phyloP scores from a whole-genome alignment of 257 asterid species.

The Plantago major region DNA sequence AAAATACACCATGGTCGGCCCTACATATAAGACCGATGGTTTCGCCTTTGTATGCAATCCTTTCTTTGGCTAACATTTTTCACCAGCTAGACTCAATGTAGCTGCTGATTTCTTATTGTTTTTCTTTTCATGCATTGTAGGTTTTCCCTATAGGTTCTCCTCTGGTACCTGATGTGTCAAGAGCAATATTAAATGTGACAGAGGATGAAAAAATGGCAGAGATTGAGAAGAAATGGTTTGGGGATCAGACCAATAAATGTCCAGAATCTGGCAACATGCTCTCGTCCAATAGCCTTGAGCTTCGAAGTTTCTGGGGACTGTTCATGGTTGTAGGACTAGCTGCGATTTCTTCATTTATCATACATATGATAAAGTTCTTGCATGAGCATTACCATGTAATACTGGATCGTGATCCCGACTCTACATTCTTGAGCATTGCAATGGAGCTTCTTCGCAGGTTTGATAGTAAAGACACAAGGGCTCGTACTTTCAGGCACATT shows the following conservation, averaged over 20 bases:
- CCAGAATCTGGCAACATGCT: constrained; percentile 11
- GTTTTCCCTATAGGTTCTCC: constrained; percentile 46
- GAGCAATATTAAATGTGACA: constrained; percentile 39
- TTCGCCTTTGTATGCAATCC: constrained; percentile 41
- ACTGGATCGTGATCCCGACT: constrained; percentile 11
- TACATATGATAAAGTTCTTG: constrained; percentile 25
- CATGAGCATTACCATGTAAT: constrained; percentile 26
- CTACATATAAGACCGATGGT: constrained; percentile 40
- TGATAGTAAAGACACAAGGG: constrained; percentile 26
- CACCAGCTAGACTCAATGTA: not conserved
- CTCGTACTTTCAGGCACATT: constrained; percentile 25
- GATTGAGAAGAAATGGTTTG: constrained; percentile 28
- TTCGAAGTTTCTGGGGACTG: constrained; percentile 52
- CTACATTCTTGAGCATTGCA: constrained; percentile 14
- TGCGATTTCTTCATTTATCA: constrained; percentile 19
- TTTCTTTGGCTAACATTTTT: not conserved
- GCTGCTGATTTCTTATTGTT: not conserved
- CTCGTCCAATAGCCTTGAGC: constrained; percentile 37
- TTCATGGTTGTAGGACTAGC: constrained; percentile 32
- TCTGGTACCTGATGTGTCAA: constrained; percentile 37
- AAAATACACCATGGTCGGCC: constrained; percentile 39
- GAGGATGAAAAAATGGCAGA: constrained; percentile 25
- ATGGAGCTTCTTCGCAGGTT: constrained; percentile 13
- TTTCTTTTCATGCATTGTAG: constrained; percentile 18
- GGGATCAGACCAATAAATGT: constrained; percentile 18